A percentile compares a stretch with the other conserved stretches of the same genome.
phyloP scores from a whole-genome alignment of 306 rosid genomes.

The Purshia tridentata region DNA sequence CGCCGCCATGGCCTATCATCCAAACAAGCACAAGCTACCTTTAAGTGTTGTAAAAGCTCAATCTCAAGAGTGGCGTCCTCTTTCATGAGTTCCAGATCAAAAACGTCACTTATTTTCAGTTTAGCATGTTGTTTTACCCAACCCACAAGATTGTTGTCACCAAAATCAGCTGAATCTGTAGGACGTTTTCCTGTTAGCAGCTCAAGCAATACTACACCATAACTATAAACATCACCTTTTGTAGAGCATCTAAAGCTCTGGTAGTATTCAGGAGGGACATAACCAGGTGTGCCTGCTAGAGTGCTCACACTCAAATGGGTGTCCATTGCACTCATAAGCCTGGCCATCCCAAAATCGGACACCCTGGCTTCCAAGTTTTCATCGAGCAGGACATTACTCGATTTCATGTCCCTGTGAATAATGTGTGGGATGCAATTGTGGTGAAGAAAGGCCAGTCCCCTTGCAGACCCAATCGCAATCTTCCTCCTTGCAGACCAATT shows the following conservation, averaged over 20 bases:
- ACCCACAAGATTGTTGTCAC: constrained; percentile 96
- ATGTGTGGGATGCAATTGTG: constrained; percentile 89
- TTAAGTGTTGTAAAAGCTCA: constrained; percentile 82
- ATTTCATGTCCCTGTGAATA: constrained; percentile 97
- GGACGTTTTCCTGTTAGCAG: constrained; percentile 85
- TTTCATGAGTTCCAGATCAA: constrained; percentile 77
- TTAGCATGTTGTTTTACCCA: constrained; percentile 98
- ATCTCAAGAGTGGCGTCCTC: constrained; percentile 77
- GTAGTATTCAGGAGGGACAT: constrained; percentile 96
- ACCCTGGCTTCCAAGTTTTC: constrained; percentile 90
- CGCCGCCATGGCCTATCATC: constrained; percentile 79
- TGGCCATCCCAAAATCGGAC: constrained; percentile 98
- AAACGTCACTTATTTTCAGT: constrained; percentile 67
- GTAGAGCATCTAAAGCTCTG: constrained; percentile 94
- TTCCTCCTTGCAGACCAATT: constrained; percentile 82
- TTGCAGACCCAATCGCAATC: constrained; percentile 88
- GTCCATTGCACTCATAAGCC: constrained; percentile 95
- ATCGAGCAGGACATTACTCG: constrained; percentile 90
- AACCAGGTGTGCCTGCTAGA: constrained; percentile 92
- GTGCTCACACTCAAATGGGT: constrained; percentile 98
- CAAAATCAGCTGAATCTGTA: constrained; percentile 86
- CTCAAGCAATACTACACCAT: constrained; percentile 90
- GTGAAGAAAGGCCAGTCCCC: constrained; percentile 94
- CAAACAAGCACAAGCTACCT: constrained; percentile 83
- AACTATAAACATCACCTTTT: constrained; percentile 91